Percentiles rank a stretch among this genome's conserved stretches.
phyloP scores from a whole-genome alignment of 1,284 basidiomycete species.

The Apiotrichum domesticum region DNA sequence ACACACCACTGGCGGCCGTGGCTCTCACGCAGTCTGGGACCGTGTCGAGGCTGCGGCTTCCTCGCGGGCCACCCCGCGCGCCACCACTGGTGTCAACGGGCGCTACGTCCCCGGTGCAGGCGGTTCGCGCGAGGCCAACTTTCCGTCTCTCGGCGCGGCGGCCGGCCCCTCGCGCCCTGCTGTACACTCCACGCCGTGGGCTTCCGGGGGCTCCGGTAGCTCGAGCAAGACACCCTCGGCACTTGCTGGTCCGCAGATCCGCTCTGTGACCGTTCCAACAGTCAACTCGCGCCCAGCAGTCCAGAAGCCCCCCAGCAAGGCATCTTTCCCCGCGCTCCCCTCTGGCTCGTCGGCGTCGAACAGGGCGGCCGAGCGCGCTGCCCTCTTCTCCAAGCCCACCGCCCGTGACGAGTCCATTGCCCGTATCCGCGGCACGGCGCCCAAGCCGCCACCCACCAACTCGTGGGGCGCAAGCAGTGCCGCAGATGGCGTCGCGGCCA shows the following conservation, averaged over 20 bases:
- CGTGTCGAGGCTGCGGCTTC: constrained; percentile 73
- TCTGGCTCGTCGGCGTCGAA: constrained; percentile 38
- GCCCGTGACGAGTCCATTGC: constrained; percentile 61
- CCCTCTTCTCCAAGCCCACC: constrained; percentile 51
- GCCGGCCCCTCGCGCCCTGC: constrained; percentile 11
- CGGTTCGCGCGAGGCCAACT: constrained; percentile 16
- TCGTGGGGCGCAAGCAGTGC: constrained; percentile 23
- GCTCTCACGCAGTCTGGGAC: constrained; percentile 68
- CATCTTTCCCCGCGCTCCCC: constrained; percentile 62
- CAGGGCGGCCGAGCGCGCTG: constrained; percentile 33
- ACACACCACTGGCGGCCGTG: constrained; percentile 51
- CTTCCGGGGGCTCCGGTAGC: constrained; percentile 37
- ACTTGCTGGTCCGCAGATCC: constrained; percentile 27
- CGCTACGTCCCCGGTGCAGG: constrained; percentile 37
- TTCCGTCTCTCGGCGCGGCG: constrained; percentile 33
- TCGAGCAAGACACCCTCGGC: constrained; percentile 27
- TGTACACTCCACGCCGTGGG: constrained; percentile 40
- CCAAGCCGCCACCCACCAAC: constrained; percentile 44
- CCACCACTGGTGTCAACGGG: constrained; percentile 46
- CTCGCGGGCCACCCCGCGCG: constrained; percentile 51
- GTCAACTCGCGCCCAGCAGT: constrained; percentile 1
- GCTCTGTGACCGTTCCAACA: constrained; percentile 29
- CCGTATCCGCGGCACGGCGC: constrained; percentile 59
- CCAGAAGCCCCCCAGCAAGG: constrained; percentile 36
- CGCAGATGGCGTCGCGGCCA: constrained; percentile 8